Conservation (phyloP, 2,329 filamentous ascomycete genomes). For the Penicillium sp. region DNA sequence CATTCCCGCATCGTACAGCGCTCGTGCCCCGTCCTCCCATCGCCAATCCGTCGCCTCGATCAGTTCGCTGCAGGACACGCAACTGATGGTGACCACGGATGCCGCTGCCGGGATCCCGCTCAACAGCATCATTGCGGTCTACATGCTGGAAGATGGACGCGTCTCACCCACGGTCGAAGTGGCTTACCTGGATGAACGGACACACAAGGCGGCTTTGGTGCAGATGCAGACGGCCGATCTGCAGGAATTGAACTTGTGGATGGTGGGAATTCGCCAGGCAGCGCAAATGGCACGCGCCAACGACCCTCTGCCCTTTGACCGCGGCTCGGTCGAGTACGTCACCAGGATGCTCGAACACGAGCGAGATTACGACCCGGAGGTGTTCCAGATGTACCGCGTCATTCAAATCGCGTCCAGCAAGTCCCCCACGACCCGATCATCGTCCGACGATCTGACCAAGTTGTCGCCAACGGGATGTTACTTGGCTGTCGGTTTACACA, state of each 20-base stretch:
- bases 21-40: constrained; percentile 39
- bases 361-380: constrained; percentile 61
- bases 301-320: constrained; percentile 50
- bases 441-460: constrained; percentile 62
- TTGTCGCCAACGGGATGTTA: constrained; percentile 60
- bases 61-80: constrained; percentile 56
- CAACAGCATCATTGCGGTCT: constrained; percentile 61
- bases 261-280: constrained; percentile 55
- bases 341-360: constrained; percentile 59
- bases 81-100: constrained; percentile 52
- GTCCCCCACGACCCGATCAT: constrained; percentile 47
- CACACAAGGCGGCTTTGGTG: constrained; percentile 54
- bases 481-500: constrained; percentile 63
- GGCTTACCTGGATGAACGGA: constrained; percentile 61
- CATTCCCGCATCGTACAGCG: constrained; percentile 38
- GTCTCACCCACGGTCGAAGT: constrained; percentile 63
- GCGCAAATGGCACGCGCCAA: constrained; percentile 51
- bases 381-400: constrained; percentile 64
- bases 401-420: constrained; percentile 58
- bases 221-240: constrained; percentile 60
- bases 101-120: constrained; percentile 52
- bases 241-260: constrained; percentile 61
- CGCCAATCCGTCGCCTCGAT: constrained; percentile 56
- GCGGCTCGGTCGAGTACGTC: constrained; percentile 57
- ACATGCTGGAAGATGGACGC: constrained; percentile 60